Evolutionary conservation across 1,139 yeast species (phyloP).

Genomic region (Citeromyces hawaiiensis): DNA sequence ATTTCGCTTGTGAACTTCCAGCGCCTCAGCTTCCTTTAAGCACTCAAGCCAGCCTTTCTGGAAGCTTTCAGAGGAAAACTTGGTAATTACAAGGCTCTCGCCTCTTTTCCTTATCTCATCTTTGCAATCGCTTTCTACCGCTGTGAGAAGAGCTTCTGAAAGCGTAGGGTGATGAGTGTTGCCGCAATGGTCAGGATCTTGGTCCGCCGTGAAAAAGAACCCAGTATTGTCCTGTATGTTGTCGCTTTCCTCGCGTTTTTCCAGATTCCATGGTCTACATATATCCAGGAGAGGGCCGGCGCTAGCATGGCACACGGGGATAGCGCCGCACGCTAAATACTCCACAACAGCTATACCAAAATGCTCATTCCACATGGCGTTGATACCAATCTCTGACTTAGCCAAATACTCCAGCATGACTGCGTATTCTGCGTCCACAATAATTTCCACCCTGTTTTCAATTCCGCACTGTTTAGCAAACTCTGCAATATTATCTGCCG

Average conservation of each 20-base stretch:
- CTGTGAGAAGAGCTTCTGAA: conserved; percentile 30
- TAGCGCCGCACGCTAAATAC: conserved; percentile 73
- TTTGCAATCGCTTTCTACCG: conserved; percentile 24
- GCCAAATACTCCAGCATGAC: conserved; percentile 41
- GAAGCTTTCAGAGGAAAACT: conserved; percentile 54
- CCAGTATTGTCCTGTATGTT: conserved; percentile 29
- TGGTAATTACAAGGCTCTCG: conserved; percentile 28
- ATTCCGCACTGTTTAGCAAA: conserved; percentile 32
- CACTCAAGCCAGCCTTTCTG: conserved; percentile 38
- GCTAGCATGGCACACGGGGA: conserved; percentile 86
- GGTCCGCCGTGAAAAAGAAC: conserved; percentile 55
- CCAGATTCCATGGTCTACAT: conserved; percentile 41
- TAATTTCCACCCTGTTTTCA: conserved; percentile 40
- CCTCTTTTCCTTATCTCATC: conserved; percentile 35
- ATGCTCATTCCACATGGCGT: conserved; percentile 99
- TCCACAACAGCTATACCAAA: conserved; percentile 97
- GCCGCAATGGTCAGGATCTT: conserved; percentile 42
- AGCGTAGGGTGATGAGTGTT: background rate
- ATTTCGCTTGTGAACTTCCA: conserved; percentile 21
- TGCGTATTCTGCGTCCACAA: conserved; percentile 64
- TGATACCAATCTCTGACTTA: conserved; percentile 65
- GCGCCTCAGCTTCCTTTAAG: conserved; percentile 22
- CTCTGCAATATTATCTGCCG: conserved; percentile 35
- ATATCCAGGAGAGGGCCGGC: conserved; percentile 92
- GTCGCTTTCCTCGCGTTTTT: conserved; percentile 12